These are phyloP conservation scores for Phytopythium kandeliae DNA, from an alignment of 352 stramenopile species.

Conservation along the genomic window DNA sequence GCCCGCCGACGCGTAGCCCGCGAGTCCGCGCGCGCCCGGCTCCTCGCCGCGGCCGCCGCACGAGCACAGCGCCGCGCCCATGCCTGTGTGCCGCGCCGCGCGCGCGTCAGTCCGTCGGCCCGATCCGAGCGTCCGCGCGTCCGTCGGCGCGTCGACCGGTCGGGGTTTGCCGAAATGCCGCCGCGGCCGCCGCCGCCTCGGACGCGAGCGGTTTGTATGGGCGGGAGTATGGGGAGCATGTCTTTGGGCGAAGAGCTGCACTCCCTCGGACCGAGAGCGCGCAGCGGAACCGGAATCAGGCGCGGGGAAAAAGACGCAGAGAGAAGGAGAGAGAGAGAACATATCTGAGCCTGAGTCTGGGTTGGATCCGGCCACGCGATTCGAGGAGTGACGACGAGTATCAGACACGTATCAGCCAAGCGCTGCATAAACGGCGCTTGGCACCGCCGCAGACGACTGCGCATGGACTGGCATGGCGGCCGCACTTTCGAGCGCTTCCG, in stretches of 20 bases:
- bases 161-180: too few relatives aligned
- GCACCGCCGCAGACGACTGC: too few relatives aligned
- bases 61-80: conserved; percentile 49
- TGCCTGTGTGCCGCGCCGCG: too few relatives aligned
- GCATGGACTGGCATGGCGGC: too few relatives aligned
- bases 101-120: too few relatives aligned
- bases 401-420: neutral
- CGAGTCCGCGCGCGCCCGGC: conserved; percentile 6
- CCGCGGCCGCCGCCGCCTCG: too few relatives aligned
- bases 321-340: neutral
- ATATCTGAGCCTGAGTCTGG: neutral
- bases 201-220: neutral
- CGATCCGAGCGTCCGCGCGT: too few relatives aligned
- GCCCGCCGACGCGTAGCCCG: conserved; percentile 10
- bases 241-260: too few relatives aligned
- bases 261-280: too few relatives aligned
- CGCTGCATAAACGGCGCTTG: too few relatives aligned
- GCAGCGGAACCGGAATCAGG: too few relatives aligned
- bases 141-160: neutral
- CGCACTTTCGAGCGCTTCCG: too few relatives aligned
- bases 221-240: neutral
- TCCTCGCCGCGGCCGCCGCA: conserved; percentile 40
- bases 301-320: neutral
- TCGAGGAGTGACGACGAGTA: neutral
- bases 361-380: neutral